phyloP scores from a whole-genome alignment of 768 basidiomycete species.

The Rhizopogon roseolus region DNA sequence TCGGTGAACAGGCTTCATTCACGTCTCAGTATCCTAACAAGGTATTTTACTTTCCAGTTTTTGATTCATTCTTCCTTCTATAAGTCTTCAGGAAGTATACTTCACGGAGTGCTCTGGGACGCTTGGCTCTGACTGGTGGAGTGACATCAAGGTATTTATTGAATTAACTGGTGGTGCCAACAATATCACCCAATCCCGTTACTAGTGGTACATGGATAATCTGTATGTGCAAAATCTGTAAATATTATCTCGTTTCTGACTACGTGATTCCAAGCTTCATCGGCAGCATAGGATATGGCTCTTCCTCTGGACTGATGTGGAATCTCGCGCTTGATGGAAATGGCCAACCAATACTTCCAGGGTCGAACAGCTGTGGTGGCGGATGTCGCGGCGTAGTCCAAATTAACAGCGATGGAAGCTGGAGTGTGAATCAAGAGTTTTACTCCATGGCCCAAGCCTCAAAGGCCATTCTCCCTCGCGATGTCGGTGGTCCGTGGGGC shows the following conservation, averaged over 20 bases:
- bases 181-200: slow-evolving; percentile 6
- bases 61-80: neutral
- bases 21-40: slow-evolving; percentile 51
- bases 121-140: slow-evolving; percentile 72
- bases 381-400: slow-evolving; percentile 67
- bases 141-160: slow-evolving; percentile 59
- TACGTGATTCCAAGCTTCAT: slow-evolving; percentile 27
- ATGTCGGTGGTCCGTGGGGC: slow-evolving; percentile 62
- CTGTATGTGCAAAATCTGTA: slow-evolving; percentile 33
- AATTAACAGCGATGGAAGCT: slow-evolving; percentile 59
- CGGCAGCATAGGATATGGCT: slow-evolving; percentile 28
- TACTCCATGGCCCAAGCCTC: slow-evolving; percentile 74
- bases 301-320: slow-evolving; percentile 62
- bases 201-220: slow-evolving; percentile 66
- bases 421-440: slow-evolving; percentile 71
- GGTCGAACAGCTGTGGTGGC: slow-evolving; percentile 56
- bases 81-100: slow-evolving; percentile 30
- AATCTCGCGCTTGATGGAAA: slow-evolving; percentile 62
- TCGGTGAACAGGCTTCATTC: slow-evolving; percentile 51
- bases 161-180: neutral
- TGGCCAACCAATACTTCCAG: slow-evolving; percentile 63
- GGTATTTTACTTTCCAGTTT: slow-evolving; percentile 14
- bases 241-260: slow-evolving; percentile 14
- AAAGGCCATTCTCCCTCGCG: slow-evolving; percentile 68
- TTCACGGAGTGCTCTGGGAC: slow-evolving; percentile 64